phyloP scores from a whole-genome alignment of 2,329 filamentous ascomycete genomes.

The Tolypocladium capitatum region DNA sequence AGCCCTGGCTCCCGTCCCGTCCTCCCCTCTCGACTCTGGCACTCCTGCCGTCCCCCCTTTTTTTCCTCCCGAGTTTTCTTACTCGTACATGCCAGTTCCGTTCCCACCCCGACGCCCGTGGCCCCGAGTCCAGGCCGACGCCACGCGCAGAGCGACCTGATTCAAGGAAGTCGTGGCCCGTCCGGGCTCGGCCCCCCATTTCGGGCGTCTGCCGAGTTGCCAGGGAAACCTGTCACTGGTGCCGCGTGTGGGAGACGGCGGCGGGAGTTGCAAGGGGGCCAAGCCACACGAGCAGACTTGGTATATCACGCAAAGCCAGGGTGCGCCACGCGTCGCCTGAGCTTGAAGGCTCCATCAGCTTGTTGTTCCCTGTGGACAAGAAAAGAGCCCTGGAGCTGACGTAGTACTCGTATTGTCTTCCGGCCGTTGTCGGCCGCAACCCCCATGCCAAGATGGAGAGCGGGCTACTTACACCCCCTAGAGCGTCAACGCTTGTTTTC shows the following conservation, averaged over 20 bases:
- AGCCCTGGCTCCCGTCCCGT: not conserved
- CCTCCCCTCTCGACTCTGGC: not conserved
- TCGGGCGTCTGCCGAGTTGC: not conserved
- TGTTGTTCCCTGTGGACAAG: no score
- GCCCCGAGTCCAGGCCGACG: not conserved
- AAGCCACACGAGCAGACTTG: not conserved
- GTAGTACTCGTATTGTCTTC: not conserved
- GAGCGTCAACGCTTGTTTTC: not conserved
- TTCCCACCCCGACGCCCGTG: not conserved
- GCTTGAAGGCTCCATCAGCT: not conserved
- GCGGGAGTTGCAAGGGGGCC: not conserved
- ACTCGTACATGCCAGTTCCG: not conserved
- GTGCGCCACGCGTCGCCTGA: not conserved
- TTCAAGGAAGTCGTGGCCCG: not conserved
- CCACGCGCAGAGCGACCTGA: not conserved
- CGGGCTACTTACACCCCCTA: not conserved
- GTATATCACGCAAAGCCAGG: not conserved
- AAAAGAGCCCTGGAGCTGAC: not conserved
- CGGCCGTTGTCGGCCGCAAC: not conserved
- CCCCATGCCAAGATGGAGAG: not conserved
- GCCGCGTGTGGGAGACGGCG: not conserved
- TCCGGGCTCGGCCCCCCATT: not conserved
- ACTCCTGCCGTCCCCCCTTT: no score
- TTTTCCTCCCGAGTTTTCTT: not conserved
- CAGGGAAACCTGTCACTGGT: no score